phyloP scores from a whole-genome alignment of 345 rosid species.

The Cardamine resedifolia region DNA sequence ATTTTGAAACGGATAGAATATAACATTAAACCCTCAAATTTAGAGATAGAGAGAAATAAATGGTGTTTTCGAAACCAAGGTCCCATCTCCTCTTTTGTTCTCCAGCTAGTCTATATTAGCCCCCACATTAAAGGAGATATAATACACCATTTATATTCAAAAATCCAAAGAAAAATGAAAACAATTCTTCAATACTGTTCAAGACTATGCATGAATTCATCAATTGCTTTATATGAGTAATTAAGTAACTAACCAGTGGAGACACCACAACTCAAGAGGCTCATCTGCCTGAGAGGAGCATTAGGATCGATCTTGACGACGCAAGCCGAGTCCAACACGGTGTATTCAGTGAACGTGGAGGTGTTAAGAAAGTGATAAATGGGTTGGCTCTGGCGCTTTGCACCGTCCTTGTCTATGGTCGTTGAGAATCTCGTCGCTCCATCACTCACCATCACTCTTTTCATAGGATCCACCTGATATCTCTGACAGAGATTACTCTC shows the following conservation, averaged over 20 bases:
- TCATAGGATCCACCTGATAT: slow-evolving; percentile 54
- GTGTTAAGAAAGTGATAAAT: slow-evolving; percentile 64
- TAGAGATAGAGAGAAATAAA: slow-evolving; percentile 16
- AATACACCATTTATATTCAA: background rate
- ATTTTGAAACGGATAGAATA: no score
- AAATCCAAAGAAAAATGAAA: background rate
- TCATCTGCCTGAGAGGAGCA: slow-evolving; percentile 56
- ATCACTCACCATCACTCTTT: slow-evolving; percentile 54
- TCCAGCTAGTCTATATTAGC: slow-evolving; percentile 3
- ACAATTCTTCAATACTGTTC: background rate
- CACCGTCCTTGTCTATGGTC: slow-evolving; percentile 41
- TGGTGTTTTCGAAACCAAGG: background rate
- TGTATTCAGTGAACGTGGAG: slow-evolving; percentile 68
- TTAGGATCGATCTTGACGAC: slow-evolving; percentile 51
- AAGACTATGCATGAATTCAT: background rate
- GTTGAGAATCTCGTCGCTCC: slow-evolving; percentile 56
- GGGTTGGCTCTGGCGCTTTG: slow-evolving; percentile 37
- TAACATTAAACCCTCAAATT: background rate
- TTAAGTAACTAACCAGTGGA: slow-evolving; percentile 51
- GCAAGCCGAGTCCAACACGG: slow-evolving; percentile 61
- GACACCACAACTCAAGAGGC: slow-evolving; percentile 67
- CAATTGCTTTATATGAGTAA: background rate
- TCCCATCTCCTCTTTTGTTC: background rate
- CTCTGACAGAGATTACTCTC: slow-evolving; percentile 52
- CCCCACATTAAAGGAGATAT: background rate